These are phyloP conservation scores for Venturia pyrina DNA, from an alignment of 2,329 filamentous ascomycete genomes.

Conservation along the genomic window DNA sequence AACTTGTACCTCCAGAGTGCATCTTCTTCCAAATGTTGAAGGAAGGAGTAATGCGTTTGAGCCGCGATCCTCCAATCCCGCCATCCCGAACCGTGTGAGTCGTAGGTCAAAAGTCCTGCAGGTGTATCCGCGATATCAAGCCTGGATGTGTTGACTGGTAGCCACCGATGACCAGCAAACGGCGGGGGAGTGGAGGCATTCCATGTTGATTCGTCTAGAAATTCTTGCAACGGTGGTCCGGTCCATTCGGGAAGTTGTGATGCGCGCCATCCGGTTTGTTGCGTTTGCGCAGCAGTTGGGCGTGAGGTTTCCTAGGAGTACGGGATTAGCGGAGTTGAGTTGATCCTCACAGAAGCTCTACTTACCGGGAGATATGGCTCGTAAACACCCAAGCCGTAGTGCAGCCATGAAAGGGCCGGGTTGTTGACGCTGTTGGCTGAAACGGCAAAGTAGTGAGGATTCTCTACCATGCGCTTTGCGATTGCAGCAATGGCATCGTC, in stretches of 20 bases:
- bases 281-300: background rate
- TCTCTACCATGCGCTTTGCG: slow-evolving; percentile 8
- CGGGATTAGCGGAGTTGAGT: background rate
- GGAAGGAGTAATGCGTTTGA: slow-evolving; percentile 38
- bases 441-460: slow-evolving; percentile 13
- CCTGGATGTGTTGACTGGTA: background rate
- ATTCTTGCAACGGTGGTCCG: slow-evolving; percentile 1
- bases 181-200: slow-evolving; percentile 4
- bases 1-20: slow-evolving; percentile 21
- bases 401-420: slow-evolving; percentile 9
- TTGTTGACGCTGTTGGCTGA: slow-evolving; percentile 12
- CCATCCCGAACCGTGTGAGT: slow-evolving; percentile 2
- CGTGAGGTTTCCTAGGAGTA: background rate
- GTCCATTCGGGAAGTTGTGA: slow-evolving; percentile 9
- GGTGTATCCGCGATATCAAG: background rate
- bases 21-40: slow-evolving; percentile 41
- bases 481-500: slow-evolving; percentile 11
- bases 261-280: slow-evolving; percentile 4
- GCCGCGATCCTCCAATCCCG: slow-evolving; percentile 22
- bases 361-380: slow-evolving; percentile 11
- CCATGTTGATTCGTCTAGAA: background rate
- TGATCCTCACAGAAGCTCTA: background rate
- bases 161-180: slow-evolving; percentile 12
- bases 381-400: slow-evolving; percentile 9
- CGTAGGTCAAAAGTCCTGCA: background rate